Conservation (phyloP, 75 land plant species). For the Picea glauca region DNA sequence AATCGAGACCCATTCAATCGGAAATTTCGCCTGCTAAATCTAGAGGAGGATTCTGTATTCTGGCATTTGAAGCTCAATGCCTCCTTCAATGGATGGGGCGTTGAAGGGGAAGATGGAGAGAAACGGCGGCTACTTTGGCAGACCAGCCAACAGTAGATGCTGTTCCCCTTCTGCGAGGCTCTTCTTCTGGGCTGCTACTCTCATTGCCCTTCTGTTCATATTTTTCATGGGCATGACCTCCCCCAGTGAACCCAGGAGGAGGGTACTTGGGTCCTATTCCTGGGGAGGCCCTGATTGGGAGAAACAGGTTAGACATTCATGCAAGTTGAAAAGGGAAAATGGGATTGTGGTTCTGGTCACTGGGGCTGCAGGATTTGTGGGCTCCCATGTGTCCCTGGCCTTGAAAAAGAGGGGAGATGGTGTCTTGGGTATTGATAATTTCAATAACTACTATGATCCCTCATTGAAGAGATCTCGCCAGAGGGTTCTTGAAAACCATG, state of each 20-base stretch:
- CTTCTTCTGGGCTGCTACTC: slow-evolving; percentile 53
- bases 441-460: slow-evolving; percentile 74
- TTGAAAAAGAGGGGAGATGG: slow-evolving; percentile 79
- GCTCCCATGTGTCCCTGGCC: slow-evolving; percentile 68
- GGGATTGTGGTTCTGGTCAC: slow-evolving; percentile 74
- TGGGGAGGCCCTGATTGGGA: slow-evolving; percentile 52
- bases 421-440: slow-evolving; percentile 81
- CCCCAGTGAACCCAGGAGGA: slow-evolving; percentile 29
- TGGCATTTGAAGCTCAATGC: slow-evolving; percentile 6
- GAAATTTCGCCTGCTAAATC: no score
- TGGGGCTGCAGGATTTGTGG: slow-evolving; percentile 87
- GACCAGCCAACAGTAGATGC: slow-evolving; percentile 43
- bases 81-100: slow-evolving; percentile 10
- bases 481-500: slow-evolving; percentile 33
- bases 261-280: slow-evolving; percentile 21
- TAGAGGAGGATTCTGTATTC: no score
- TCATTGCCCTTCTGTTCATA: slow-evolving; percentile 42
- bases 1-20: no score
- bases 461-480: slow-evolving; percentile 64
- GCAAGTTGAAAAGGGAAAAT: slow-evolving; percentile 39
- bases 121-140: slow-evolving; percentile 54
- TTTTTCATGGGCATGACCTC: slow-evolving; percentile 55
- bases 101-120: slow-evolving; percentile 69
- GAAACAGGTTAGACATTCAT: slow-evolving; percentile 43
- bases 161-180: slow-evolving; percentile 43